Conservation (phyloP, 345 rosid species). For the Hibiscus trionum region DNA sequence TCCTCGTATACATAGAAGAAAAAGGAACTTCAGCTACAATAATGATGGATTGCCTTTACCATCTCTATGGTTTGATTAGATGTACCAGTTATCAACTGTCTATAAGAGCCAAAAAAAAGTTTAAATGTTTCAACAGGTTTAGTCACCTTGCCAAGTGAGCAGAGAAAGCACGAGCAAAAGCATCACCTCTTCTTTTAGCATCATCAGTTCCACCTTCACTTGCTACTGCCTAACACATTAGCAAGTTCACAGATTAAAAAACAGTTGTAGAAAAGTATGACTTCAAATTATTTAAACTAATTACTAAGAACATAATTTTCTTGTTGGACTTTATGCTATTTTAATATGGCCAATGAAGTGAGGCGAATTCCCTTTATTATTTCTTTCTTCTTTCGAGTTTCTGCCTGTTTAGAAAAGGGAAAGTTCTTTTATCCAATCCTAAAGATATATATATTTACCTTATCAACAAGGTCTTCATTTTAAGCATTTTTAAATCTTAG, state of each 20-base stretch:
- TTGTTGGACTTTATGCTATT: not conserved
- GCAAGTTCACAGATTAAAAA: constrained; percentile 7
- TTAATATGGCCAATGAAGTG: not conserved
- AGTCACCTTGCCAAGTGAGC: constrained; percentile 89
- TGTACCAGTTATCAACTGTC: not conserved
- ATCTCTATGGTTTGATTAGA: not conserved
- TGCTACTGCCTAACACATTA: constrained; percentile 73
- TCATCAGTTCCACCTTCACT: constrained; percentile 99
- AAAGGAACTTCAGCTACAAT: not conserved
- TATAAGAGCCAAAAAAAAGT: not conserved
- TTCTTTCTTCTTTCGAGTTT: not conserved
- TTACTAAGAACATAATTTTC: not conserved
- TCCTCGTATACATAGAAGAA: not conserved
- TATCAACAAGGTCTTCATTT: too few species aligned
- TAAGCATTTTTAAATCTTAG: constrained; percentile 2
- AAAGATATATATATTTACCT: not conserved
- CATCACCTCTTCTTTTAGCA: constrained; percentile 95
- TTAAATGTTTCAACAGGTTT: not conserved
- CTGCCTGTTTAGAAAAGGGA: not conserved
- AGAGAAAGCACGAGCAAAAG: constrained; percentile 96
- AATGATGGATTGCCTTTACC: not conserved
- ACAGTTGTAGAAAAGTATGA: not conserved
- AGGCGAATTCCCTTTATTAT: not conserved
- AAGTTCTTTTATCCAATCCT: not conserved
- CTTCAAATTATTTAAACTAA: not conserved